Percentiles rank a stretch among this genome's conserved stretches.
These are phyloP conservation scores for Chalciporus piperatoides DNA, from an alignment of 1,284 basidiomycete species.

Conservation along the genomic window DNA sequence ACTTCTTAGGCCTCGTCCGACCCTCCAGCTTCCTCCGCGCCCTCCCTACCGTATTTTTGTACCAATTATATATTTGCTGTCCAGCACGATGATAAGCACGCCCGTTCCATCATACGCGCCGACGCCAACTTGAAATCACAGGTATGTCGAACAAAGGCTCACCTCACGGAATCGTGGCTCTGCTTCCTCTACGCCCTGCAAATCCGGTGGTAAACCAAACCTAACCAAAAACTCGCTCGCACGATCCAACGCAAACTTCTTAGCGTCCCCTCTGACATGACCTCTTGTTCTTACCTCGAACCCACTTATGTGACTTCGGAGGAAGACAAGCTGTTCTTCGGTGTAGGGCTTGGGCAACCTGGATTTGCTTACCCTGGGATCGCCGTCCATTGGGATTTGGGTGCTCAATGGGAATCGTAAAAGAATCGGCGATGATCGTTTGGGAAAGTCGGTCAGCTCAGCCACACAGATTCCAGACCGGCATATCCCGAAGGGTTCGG, in stretches of 20 bases:
- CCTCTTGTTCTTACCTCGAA: conserved; percentile 51
- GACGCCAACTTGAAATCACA: no score
- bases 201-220: conserved; percentile 53
- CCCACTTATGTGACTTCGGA: conserved; percentile 45
- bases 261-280: conserved; percentile 53
- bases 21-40: conserved; percentile 53
- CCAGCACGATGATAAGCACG: neutral
- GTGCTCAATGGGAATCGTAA: conserved; percentile 3
- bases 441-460: conserved; percentile 3
- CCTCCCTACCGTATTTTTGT: conserved; percentile 60
- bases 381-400: conserved; percentile 21
- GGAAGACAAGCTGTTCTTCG: conserved; percentile 45
- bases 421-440: conserved; percentile 10
- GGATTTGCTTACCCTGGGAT: conserved; percentile 44
- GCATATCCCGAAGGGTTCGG: conserved; percentile 29
- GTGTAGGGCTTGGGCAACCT: conserved; percentile 58
- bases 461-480: conserved; percentile 22
- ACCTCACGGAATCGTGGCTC: conserved; percentile 57
- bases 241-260: conserved; percentile 58
- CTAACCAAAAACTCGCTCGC: conserved; percentile 52
- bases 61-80: conserved; percentile 67
- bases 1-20: conserved; percentile 44
- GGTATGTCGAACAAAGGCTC: neutral
- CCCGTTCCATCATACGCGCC: neutral
- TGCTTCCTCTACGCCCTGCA: conserved; percentile 47